Conservation (phyloP, 331 rosid species). For the Malus hybrid region DNA sequence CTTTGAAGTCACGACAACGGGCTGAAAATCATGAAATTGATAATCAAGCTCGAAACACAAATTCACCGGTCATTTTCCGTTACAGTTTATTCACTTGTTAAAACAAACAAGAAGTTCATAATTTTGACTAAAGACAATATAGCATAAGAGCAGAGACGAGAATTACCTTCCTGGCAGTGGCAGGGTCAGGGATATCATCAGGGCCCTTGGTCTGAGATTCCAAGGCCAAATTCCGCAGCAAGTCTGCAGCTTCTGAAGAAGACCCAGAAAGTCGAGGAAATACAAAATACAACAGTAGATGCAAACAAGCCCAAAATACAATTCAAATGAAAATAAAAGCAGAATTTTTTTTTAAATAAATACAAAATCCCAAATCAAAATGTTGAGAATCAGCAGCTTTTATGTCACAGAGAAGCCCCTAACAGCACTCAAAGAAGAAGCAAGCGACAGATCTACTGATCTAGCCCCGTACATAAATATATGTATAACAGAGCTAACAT, state of each 20-base stretch:
- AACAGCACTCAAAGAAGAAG: background rate
- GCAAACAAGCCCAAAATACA: background rate
- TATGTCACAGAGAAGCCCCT: background rate
- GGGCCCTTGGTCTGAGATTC: conserved; percentile 62
- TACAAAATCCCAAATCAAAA: background rate
- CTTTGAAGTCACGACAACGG: conserved; percentile 49
- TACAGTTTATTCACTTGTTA: background rate
- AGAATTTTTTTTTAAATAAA: too few species aligned
- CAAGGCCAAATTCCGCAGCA: conserved; percentile 73
- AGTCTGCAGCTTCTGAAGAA: conserved; percentile 61
- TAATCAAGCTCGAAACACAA: background rate
- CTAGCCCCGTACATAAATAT: background rate
- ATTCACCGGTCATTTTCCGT: background rate
- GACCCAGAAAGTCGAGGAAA: conserved; percentile 45
- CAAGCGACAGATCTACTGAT: background rate
- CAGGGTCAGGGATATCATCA: conserved; percentile 75
- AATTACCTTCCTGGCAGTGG: conserved; percentile 65
- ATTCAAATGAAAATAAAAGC: background rate
- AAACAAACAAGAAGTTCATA: too few species aligned
- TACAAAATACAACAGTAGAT: background rate
- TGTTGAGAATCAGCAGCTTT: background rate
- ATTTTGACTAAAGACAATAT: background rate
- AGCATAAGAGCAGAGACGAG: background rate
- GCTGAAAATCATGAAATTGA: conserved; percentile 31
- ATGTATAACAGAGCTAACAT: background rate